phyloP scores from a whole-genome alignment of 2,329 filamentous ascomycete species.

The Alternaria sp. region DNA sequence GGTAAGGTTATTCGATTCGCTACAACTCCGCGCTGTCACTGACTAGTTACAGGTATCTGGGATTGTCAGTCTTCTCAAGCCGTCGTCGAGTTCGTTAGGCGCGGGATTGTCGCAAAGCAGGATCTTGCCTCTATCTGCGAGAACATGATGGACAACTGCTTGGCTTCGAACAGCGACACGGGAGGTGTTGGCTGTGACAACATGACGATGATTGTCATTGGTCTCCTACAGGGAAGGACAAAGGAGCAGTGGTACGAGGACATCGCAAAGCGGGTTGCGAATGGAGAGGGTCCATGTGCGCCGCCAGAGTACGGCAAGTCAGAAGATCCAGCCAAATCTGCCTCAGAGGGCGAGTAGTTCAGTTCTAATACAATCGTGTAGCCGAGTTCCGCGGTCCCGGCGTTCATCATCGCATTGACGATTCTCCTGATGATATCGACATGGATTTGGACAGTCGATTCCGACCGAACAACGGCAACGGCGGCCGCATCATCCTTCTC shows the following conservation, averaged over 20 bases:
- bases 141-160: constrained; percentile 99
- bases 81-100: constrained; percentile 94
- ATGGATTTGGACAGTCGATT: constrained; percentile 75
- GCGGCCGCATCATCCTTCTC: constrained; percentile 88
- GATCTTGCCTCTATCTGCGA: constrained; percentile 94
- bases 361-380: constrained; percentile 50
- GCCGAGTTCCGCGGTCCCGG: constrained; percentile 62
- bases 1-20: constrained; percentile 38
- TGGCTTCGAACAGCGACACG: constrained; percentile 97
- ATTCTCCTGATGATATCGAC: constrained; percentile 69
- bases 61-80: constrained; percentile 99
- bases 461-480: constrained; percentile 68
- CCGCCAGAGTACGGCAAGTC: constrained; percentile 99
- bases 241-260: constrained; percentile 99
- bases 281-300: constrained; percentile 96
- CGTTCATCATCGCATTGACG: constrained; percentile 60
- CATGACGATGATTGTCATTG: constrained; percentile 97
- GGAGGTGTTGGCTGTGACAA: constrained; percentile 98
- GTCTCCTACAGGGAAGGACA: constrained; percentile 86
- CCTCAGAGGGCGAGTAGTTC: constrained; percentile 44
- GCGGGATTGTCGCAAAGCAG: constrained; percentile 96
- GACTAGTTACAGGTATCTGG: constrained; percentile 80
- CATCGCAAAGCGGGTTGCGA: constrained; percentile 90
- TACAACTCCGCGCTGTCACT: constrained; percentile 13
- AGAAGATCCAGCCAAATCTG: constrained; percentile 52